These are phyloP conservation scores for Dacryopinax spathularia DNA, from an alignment of 768 basidiomycete species.

Conservation along the genomic window DNA sequence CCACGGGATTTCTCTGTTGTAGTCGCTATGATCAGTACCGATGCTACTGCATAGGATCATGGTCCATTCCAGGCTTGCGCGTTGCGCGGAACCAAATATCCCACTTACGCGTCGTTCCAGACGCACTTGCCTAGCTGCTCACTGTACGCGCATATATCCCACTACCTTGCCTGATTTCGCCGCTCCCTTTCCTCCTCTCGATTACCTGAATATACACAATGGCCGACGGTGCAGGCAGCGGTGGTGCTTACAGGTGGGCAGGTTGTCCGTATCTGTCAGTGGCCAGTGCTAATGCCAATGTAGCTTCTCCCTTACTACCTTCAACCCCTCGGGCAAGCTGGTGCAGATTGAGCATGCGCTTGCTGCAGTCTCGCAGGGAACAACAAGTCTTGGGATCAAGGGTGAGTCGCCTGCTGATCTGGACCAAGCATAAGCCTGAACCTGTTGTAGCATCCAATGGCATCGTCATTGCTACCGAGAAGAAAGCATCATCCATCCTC, in stretches of 20 bases:
- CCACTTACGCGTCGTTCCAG: not conserved
- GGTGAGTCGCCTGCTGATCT: slow-evolving; percentile 36
- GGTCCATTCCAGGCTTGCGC: slow-evolving; percentile 1
- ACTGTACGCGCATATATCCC: not conserved
- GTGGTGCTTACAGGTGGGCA: slow-evolving; percentile 58
- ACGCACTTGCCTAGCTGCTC: not conserved
- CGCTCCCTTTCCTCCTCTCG: not conserved
- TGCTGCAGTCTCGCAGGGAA: slow-evolving; percentile 88
- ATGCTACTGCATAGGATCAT: too few species aligned
- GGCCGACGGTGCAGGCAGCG: slow-evolving; percentile 18
- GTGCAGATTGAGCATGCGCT: slow-evolving; percentile 99
- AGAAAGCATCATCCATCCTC: slow-evolving; percentile 94
- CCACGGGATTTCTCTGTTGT: too few species aligned
- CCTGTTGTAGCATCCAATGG: slow-evolving; percentile 74
- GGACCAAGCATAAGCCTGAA: not conserved
- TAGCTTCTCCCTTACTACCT: slow-evolving; percentile 98
- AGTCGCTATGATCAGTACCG: too few species aligned
- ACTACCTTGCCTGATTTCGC: not conserved
- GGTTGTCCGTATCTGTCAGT: not conserved
- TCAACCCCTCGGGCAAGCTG: slow-evolving; percentile 96
- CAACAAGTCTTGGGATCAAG: slow-evolving; percentile 96
- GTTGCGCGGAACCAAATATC: slow-evolving; percentile 2
- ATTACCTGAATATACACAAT: not conserved
- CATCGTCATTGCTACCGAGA: slow-evolving; percentile 98
- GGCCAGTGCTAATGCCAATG: not conserved